These are phyloP conservation scores for Monocercomonoides exilis DNA, from an alignment of 78 protist species.

Conservation along the genomic window DNA sequence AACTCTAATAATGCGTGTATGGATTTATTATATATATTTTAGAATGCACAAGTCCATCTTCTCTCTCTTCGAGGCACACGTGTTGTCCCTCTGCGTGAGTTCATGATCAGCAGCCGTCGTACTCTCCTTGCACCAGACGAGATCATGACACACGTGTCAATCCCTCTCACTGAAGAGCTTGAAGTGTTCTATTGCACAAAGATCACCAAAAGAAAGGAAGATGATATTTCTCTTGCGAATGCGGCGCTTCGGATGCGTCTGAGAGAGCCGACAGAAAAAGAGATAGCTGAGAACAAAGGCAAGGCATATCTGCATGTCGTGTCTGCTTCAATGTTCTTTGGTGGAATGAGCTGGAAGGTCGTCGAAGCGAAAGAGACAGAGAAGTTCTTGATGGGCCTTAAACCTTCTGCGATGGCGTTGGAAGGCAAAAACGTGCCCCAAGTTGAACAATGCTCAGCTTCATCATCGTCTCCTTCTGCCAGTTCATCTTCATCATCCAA, in stretches of 20 bases:
- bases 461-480: no score
- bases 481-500: no score
- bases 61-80: no score
- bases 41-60: no score
- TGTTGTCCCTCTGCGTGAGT: not conserved
- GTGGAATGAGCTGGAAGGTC: not conserved
- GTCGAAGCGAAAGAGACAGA: not conserved
- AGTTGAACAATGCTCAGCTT: no score
- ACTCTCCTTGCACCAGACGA: not conserved
- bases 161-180: not conserved
- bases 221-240: slow-evolving; percentile 16
- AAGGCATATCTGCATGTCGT: not conserved
- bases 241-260: not conserved
- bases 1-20: no score
- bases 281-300: not conserved
- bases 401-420: no score
- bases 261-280: not conserved
- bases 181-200: slow-evolving; percentile 8
- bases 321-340: not conserved
- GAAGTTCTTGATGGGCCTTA: not conserved
- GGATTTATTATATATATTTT: no score
- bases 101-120: not conserved
- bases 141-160: not conserved
- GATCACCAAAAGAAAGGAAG: slow-evolving; percentile 11
- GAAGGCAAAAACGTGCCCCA: no score